A percentile compares a stretch with the other conserved stretches of the same genome.
These are phyloP conservation scores for Candida ovalis DNA, from an alignment of 805 yeast genomes.

Conservation along the genomic window DNA sequence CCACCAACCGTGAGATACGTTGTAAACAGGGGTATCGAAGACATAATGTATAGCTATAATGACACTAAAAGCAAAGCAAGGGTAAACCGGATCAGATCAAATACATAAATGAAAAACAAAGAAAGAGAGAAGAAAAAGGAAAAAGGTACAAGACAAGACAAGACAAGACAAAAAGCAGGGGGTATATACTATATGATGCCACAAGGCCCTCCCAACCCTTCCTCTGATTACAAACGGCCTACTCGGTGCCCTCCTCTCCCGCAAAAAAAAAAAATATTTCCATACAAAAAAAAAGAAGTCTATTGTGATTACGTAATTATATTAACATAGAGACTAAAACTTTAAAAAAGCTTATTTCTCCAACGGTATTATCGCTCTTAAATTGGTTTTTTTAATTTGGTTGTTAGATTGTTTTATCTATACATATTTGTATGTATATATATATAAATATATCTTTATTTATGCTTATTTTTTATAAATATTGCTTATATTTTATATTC, in stretches of 20 bases:
- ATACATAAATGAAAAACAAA: neutral
- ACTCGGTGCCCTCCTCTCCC: no score
- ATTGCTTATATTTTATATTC: neutral
- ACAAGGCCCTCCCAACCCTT: no score
- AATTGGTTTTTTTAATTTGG: neutral
- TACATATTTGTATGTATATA: neutral
- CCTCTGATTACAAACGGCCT: no score
- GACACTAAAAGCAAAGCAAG: neutral
- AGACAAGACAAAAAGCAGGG: no score
- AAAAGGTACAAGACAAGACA: neutral
- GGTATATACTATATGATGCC: no score
- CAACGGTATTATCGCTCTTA: neutral
- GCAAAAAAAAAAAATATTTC: no score
- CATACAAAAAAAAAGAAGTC: neutral
- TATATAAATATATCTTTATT: neutral
- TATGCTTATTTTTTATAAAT: neutral
- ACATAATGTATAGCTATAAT: neutral
- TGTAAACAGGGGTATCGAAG: slow-evolving; percentile 6
- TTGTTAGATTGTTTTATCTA: neutral
- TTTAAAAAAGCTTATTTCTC: slow-evolving; percentile 1
- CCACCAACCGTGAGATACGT: slow-evolving; percentile 46
- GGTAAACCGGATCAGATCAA: no score
- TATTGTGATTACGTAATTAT: neutral
- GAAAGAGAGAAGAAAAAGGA: neutral
- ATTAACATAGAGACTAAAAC: neutral